These are phyloP conservation scores for Mycocentrospora acerina DNA, from an alignment of 2,329 filamentous ascomycete species.

Conservation along the genomic window DNA sequence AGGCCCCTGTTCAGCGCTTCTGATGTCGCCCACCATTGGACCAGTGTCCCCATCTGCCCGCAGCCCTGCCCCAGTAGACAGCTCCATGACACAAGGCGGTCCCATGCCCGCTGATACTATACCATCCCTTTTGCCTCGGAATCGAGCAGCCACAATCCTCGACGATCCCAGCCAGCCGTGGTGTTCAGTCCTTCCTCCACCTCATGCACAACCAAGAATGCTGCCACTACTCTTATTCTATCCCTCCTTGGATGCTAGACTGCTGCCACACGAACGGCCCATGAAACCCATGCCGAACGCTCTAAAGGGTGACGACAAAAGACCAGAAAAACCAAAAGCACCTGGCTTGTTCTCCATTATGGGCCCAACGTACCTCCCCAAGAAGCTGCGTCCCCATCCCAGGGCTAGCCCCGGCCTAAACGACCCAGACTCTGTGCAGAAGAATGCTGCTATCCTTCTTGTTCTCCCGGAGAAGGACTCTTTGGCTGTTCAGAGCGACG, in stretches of 20 bases:
- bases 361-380: conserved; percentile 45
- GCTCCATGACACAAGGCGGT: conserved; percentile 9
- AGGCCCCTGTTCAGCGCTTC: conserved; percentile 29
- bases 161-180: conserved; percentile 37
- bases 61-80: neutral
- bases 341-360: conserved; percentile 44
- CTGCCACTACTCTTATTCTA: conserved; percentile 48
- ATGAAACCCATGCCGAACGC: conserved; percentile 39
- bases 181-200: conserved; percentile 40
- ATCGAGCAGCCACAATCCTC: conserved; percentile 31
- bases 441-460: conserved; percentile 44
- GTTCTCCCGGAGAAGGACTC: conserved; percentile 46
- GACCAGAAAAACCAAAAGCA: conserved; percentile 28
- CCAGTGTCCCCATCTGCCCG: neutral
- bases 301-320: conserved; percentile 35
- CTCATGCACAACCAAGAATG: conserved; percentile 35
- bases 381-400: conserved; percentile 39
- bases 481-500: conserved; percentile 45
- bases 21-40: conserved; percentile 11
- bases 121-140: conserved; percentile 31
- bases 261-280: conserved; percentile 44
- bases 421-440: conserved; percentile 37
- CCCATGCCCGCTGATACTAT: conserved; percentile 16
- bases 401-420: conserved; percentile 46
- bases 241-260: conserved; percentile 45